These are phyloP conservation scores for Skeletonema grethae DNA, from an alignment of 108 stramenopile species.

Conservation along the genomic window DNA sequence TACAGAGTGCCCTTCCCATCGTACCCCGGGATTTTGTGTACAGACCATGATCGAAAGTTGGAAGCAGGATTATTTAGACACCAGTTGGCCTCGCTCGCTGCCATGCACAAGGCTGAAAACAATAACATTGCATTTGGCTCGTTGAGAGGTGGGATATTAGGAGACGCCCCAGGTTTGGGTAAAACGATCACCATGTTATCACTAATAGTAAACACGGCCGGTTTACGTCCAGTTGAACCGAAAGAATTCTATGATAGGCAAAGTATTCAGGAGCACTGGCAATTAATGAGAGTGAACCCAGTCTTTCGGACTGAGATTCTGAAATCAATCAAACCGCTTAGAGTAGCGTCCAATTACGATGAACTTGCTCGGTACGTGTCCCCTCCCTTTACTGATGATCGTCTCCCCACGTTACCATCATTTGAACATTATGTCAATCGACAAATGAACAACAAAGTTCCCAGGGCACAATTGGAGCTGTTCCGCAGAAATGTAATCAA, in stretches of 20 bases:
- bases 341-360: conserved; percentile 8
- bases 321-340: conserved; percentile 28
- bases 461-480: conserved; percentile 22
- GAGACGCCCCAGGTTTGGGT: conserved; percentile 85
- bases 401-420: conserved; percentile 38
- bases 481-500: conserved; percentile 47
- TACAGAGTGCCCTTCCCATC: conserved; percentile 59
- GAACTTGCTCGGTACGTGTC: conserved; percentile 18
- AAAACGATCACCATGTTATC: conserved; percentile 85
- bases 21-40: conserved; percentile 54
- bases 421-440: conserved; percentile 44
- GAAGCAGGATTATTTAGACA: conserved; percentile 57
- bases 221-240: conserved; percentile 41
- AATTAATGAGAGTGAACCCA: conserved; percentile 30
- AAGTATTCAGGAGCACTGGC: conserved; percentile 35
- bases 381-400: conserved; percentile 37
- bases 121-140: conserved; percentile 37
- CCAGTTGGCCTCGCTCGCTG: conserved; percentile 54
- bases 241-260: conserved; percentile 50
- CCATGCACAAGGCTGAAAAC: conserved; percentile 61
- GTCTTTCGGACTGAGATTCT: conserved; percentile 37
- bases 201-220: conserved; percentile 51
- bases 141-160: conserved; percentile 76
- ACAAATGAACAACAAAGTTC: background rate
- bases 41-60: conserved; percentile 6